Conservation (phyloP, 306 rosid genomes). For the Dicorynia guianensis region DNA sequence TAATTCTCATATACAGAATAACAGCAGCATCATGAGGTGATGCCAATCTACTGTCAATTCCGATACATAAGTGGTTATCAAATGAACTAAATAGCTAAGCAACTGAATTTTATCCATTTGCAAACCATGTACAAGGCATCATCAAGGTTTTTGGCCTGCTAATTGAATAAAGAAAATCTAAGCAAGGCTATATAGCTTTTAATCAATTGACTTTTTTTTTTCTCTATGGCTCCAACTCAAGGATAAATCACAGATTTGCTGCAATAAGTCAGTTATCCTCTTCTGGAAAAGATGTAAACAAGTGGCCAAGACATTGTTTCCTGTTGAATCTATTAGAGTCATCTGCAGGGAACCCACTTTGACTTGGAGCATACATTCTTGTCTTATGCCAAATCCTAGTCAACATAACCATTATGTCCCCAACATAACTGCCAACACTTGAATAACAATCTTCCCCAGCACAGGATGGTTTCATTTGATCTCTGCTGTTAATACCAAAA, state of each 20-base stretch:
- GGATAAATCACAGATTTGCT: conserved; percentile 29
- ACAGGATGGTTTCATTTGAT: conserved; percentile 33
- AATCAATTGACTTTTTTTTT: conserved; percentile 36
- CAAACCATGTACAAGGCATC: conserved; percentile 72
- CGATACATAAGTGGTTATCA: conserved; percentile 50
- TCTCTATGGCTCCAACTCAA: conserved; percentile 39
- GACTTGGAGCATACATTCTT: conserved; percentile 25
- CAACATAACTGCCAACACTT: conserved; percentile 15
- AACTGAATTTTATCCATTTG: conserved; percentile 61
- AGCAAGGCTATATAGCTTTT: conserved; percentile 44
- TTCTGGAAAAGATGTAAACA: conserved; percentile 36
- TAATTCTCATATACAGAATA: conserved; percentile 55
- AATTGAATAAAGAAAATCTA: conserved; percentile 47
- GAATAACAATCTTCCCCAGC: conserved; percentile 39
- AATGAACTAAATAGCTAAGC: conserved; percentile 53
- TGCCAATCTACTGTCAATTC: conserved; percentile 42
- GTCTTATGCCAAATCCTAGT: conserved; percentile 34
- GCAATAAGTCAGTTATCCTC: conserved; percentile 42
- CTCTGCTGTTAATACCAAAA: conserved; percentile 40
- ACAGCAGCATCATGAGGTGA: conserved; percentile 44
- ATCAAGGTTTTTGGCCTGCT: conserved; percentile 44
- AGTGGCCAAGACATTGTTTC: conserved; percentile 25
- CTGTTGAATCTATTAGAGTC: conserved; percentile 34
- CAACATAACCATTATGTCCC: conserved; percentile 37
- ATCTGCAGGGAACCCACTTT: conserved; percentile 43